Evolutionary conservation across 176 grass and related monocot species (phyloP), one percentile per base, ranked within the genome.

Genomic region (Zoysia japonica): DNA sequence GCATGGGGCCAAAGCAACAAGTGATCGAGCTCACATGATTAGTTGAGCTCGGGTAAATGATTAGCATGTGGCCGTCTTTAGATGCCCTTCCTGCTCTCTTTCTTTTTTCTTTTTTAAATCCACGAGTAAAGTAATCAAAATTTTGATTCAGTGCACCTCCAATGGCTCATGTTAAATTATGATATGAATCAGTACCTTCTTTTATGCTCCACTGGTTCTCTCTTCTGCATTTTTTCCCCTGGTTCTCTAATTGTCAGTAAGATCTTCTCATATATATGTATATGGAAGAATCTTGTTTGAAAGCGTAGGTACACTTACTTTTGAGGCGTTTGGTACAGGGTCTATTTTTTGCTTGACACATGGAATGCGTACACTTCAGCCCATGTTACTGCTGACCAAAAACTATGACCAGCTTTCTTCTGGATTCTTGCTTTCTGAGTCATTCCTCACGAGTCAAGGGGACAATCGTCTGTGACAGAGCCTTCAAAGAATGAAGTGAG

Each of bases 21-120:
- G 87, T 97, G 88, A 71, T 28, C 28, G 44, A 45, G 70, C 75
- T 86, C 89, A 97, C 87, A 92, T 97, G 94, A 92, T 92, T 92
- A 94, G 82, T 88, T 91, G 89, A 80, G 61, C 65, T 91, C 81
- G 51, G 75, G 70, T 82, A 90, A 89, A 94, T 98, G 90, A 91
- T 90, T 86, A 88, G 90, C 92, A 94, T 94, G 92, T 98, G 85
- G 85, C 78, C 92, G 28, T 75, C 70, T 79, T 91, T 72, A 73
- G 84, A 92, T 91, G 75, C 83, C 68, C 75, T 78, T 85, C 70
- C 20, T 45, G 44, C 44, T 39, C 76, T 52, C 73, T 90, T 85
- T 81, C 71, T 62, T 85, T 87, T 68, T 90, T 85, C 78, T 67
- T 62, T 85, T 87, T 68, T 74, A 63, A 88, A 41, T 19, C 37